phyloP scores from a whole-genome alignment of 2,329 filamentous ascomycete species.

The Aschersonia sp. region DNA sequence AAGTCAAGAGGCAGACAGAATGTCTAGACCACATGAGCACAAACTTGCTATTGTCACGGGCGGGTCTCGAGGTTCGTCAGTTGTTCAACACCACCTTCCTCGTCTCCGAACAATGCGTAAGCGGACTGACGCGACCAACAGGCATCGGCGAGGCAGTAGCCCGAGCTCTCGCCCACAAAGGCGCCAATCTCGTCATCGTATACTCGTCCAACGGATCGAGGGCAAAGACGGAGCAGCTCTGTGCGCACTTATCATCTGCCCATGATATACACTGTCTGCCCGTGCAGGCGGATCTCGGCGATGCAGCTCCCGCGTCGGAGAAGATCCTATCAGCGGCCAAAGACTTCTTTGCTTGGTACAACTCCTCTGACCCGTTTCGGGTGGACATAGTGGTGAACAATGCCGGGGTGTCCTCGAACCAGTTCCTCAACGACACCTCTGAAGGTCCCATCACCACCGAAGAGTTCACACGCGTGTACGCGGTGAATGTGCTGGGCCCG shows the following conservation, averaged over 20 bases:
- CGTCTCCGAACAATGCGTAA: neutral
- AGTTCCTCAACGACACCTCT: slow-evolving; percentile 39
- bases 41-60: slow-evolving; percentile 20
- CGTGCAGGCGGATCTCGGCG: slow-evolving; percentile 16
- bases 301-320: slow-evolving; percentile 10
- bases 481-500: slow-evolving; percentile 71
- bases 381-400: slow-evolving; percentile 85
- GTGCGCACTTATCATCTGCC: slow-evolving; percentile 26
- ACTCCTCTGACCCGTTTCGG: slow-evolving; percentile 10
- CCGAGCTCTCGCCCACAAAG: slow-evolving; percentile 43
- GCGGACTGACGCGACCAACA: neutral
- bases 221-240: slow-evolving; percentile 29
- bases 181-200: slow-evolving; percentile 43
- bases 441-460: slow-evolving; percentile 36
- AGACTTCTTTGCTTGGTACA: slow-evolving; percentile 12
- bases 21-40: slow-evolving; percentile 12
- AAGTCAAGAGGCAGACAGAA: neutral
- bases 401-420: slow-evolving; percentile 58
- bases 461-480: slow-evolving; percentile 60
- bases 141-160: slow-evolving; percentile 44
- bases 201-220: slow-evolving; percentile 43
- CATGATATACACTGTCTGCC: slow-evolving; percentile 20
- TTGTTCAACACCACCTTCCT: neutral
- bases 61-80: slow-evolving; percentile 16
- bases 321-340: slow-evolving; percentile 15